Evolutionary conservation across 2,329 filamentous ascomycete species (phyloP).

Genomic region (Epichloe aotearoae): DNA sequence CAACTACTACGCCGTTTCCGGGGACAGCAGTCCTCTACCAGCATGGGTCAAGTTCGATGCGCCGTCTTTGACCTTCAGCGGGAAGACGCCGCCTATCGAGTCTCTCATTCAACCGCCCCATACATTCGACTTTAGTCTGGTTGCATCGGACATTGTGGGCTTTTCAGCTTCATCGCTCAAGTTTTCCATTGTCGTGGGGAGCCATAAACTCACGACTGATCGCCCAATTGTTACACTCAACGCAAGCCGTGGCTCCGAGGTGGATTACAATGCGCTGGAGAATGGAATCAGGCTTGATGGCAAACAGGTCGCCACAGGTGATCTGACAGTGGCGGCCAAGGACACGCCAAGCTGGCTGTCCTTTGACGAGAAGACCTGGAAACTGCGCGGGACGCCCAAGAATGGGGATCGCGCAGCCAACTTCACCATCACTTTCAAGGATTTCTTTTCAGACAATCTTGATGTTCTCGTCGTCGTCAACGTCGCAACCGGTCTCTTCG

Average conservation of each 20-base stretch:
- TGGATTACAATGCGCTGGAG: conserved; percentile 40
- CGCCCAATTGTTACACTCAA: conserved; percentile 43
- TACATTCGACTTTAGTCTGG: conserved; percentile 55
- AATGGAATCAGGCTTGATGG: conserved; percentile 45
- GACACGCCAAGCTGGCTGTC: conserved; percentile 55
- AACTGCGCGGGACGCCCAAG: conserved; percentile 51
- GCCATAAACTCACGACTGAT: conserved; percentile 53
- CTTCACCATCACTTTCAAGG: conserved; percentile 47
- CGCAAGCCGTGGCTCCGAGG: conserved; percentile 35
- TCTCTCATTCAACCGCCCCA: conserved; percentile 56
- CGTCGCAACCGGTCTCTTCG: conserved; percentile 26
- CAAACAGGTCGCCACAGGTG: conserved; percentile 29
- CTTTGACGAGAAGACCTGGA: conserved; percentile 48
- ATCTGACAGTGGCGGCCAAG: conserved; percentile 38
- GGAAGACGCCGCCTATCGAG: conserved; percentile 52
- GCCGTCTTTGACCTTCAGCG: conserved; percentile 50
- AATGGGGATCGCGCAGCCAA: conserved; percentile 44
- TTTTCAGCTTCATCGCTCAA: conserved; percentile 53
- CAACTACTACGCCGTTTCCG: conserved; percentile 66
- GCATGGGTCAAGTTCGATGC: conserved; percentile 72
- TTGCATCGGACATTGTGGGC: conserved; percentile 68
- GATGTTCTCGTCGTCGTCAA: conserved; percentile 35
- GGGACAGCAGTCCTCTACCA: conserved; percentile 68
- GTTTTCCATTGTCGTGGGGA: conserved; percentile 62
- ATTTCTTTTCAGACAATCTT: conserved; percentile 46